phyloP scores from a whole-genome alignment of 1,284 basidiomycete species.

The Ceratobasidium sp. region DNA sequence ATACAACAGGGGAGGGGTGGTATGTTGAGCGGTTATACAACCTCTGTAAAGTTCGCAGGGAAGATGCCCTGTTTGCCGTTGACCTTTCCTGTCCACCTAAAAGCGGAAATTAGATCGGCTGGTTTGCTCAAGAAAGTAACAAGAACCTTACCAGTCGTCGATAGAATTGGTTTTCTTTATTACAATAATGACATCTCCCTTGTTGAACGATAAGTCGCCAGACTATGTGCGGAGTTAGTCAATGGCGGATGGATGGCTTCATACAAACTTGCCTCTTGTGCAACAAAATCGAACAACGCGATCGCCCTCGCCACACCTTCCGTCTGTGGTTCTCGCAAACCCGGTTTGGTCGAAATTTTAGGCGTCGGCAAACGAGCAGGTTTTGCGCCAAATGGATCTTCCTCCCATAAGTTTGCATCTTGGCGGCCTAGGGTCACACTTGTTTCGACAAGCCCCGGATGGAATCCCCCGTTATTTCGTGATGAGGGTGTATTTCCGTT shows the following conservation, averaged over 20 bases:
- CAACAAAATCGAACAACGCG: slow-evolving; percentile 82
- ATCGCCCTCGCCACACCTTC: slow-evolving; percentile 73
- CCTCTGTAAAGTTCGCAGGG: slow-evolving; percentile 69
- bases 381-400: slow-evolving; percentile 40
- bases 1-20: slow-evolving; percentile 12
- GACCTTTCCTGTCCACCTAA: slow-evolving; percentile 78
- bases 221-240: slow-evolving; percentile 59
- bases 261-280: slow-evolving; percentile 69
- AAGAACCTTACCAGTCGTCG: slow-evolving; percentile 76
- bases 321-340: slow-evolving; percentile 50
- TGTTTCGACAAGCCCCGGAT: slow-evolving; percentile 40
- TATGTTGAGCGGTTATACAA: slow-evolving; percentile 51
- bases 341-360: slow-evolving; percentile 48
- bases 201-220: slow-evolving; percentile 86
- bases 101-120: background rate
- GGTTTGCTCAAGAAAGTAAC: background rate
- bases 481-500: slow-evolving; percentile 10
- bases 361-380: slow-evolving; percentile 32
- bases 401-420: slow-evolving; percentile 37
- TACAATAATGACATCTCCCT: slow-evolving; percentile 84
- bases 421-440: slow-evolving; percentile 11
- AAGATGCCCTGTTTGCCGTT: slow-evolving; percentile 65
- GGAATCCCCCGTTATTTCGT: slow-evolving; percentile 13
- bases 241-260: background rate
- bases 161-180: slow-evolving; percentile 80